Conservation (phyloP, 176 grass and related monocot species). For the Carex parvula region DNA sequence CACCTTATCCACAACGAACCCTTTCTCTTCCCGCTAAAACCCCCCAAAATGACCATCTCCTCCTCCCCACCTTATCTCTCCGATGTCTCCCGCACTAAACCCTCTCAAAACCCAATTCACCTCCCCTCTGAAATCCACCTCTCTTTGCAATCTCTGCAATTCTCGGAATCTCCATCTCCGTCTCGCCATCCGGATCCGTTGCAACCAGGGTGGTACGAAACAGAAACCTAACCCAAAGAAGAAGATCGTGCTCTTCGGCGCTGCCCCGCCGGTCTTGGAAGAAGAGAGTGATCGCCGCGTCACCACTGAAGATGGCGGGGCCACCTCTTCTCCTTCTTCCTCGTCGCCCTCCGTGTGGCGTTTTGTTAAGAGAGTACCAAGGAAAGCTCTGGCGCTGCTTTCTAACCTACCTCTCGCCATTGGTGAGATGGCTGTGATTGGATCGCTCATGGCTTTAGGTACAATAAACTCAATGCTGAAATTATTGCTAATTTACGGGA, state of each 20-base stretch:
- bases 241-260: constrained; percentile 78
- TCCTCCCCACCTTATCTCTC: constrained; percentile 12
- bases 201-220: constrained; percentile 6
- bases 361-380: constrained; percentile 42
- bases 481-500: background rate
- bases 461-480: background rate
- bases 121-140: background rate
- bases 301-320: background rate
- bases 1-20: constrained; percentile 18
- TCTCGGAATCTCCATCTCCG: background rate
- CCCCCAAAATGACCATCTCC: background rate
- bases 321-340: background rate
- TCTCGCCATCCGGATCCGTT: background rate
- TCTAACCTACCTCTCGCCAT: constrained; percentile 87
- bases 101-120: constrained; percentile 9
- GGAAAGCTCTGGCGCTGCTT: constrained; percentile 48
- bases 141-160: background rate
- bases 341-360: constrained; percentile 13
- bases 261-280: constrained; percentile 47
- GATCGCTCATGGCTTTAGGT: constrained; percentile 80
- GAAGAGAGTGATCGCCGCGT: constrained; percentile 9
- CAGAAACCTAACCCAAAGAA: constrained; percentile 40
- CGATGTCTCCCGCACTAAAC: constrained; percentile 25
- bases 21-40: constrained; percentile 2
- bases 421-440: constrained; percentile 73